Evolutionary conservation across 139 green algal species (phyloP), one percentile per base, ranked within the genome.

Genomic region (Tetraselmis striata): DNA sequence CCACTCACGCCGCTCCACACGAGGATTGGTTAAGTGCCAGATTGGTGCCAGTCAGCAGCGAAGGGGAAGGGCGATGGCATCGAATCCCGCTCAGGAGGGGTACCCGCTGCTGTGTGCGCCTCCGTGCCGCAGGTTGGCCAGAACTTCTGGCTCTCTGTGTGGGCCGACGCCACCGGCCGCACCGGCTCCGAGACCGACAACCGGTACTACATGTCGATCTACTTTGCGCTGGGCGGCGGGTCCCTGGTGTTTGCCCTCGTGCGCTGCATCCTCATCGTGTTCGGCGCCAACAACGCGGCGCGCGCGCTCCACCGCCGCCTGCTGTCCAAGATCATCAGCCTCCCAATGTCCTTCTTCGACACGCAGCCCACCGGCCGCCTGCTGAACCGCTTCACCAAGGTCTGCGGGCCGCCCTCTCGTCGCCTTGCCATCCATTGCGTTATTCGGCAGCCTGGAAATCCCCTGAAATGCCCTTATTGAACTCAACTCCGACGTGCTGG

Each of bases 271-370:
- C 45, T 86, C 29, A 81, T 94, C 79, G 85, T 93, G 28, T 29
- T 85, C n/a, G 90, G 89, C 22, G 78, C 58, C 31, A 83, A 92
- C 31, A 82, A 82, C 32, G 90, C 90, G 23, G 85, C 88, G 1
- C 59, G 80, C 1, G 59, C 59, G 31, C 83, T 94, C 77, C 89
- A 94, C 31, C n/a, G 23, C 59, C 27, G 28, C 0, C 81, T 93
- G 78, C 82, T 94, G 32, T 24, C 75, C 0, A 87, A 84, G 74
- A 84, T 95, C 29, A 80, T 96, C 76, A 83, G 91, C 1, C 90
- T 96, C 84, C 93, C 93, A 32, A 96, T 96, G 94, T 85, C 83
- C 27, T 97, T 97, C 84, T 97, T 94, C 84, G 92, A 97, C 86
- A 90, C 87, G n/a, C 92, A 95, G 81, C 93, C 94, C 75, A 93